phyloP scores from a whole-genome alignment of 2,329 filamentous ascomycete genomes.

The Phaeophleospora eucalypticola region DNA sequence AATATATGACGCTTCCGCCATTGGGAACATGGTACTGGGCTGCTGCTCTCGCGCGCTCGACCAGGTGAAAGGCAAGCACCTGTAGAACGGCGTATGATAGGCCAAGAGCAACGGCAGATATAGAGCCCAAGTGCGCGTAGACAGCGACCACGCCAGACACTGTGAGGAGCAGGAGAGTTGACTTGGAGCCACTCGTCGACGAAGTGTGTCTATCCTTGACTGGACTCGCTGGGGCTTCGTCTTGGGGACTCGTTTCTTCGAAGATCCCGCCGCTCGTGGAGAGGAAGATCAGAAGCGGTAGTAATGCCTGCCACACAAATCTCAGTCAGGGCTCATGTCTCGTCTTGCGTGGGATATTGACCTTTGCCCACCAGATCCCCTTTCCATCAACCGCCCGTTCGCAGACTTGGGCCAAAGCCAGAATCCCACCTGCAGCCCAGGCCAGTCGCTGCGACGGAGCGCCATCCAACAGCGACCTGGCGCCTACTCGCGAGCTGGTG shows the following conservation, averaged over 20 bases:
- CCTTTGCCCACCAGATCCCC: conserved; percentile 46
- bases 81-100: conserved; percentile 41
- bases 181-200: conserved; percentile 24
- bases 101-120: conserved; percentile 37
- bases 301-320: conserved; percentile 23
- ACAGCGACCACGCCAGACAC: conserved; percentile 36
- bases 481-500: conserved; percentile 32
- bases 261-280: conserved; percentile 17
- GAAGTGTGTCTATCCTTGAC: conserved; percentile 12
- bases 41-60: conserved; percentile 33
- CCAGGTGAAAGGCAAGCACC: conserved; percentile 38
- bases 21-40: conserved; percentile 20
- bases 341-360: conserved; percentile 20
- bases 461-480: conserved; percentile 15
- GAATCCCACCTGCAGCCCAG: conserved; percentile 41
- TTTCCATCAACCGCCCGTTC: conserved; percentile 43
- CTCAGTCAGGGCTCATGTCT: conserved; percentile 23
- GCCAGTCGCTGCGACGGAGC: conserved; percentile 27
- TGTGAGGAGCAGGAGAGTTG: conserved; percentile 32
- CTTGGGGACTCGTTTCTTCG: conserved; percentile 5
- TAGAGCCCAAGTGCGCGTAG: conserved; percentile 32
- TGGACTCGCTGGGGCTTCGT: conserved; percentile 8
- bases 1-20: conserved; percentile 32
- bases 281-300: conserved; percentile 26
- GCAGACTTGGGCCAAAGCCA: conserved; percentile 42